Conservation (phyloP, 805 yeast species). For the Candida glaebosa region DNA sequence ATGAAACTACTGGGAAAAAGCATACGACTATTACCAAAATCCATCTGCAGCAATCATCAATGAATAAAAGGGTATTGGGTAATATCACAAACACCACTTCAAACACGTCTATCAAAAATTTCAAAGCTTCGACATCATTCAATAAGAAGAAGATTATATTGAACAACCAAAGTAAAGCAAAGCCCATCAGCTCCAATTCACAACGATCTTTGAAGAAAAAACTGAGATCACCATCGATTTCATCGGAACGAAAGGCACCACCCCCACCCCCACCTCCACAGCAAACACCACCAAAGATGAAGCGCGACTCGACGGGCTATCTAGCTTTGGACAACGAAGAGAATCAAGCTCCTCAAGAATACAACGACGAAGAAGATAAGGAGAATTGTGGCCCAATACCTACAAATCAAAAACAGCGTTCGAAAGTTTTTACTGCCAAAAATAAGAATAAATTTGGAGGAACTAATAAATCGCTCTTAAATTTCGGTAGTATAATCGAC, state of each 20-base stretch:
- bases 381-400: not conserved
- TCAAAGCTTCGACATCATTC: constrained; percentile 38
- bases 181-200: constrained; percentile 11
- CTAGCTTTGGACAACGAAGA: constrained; percentile 11
- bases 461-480: constrained; percentile 22
- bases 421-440: constrained; percentile 1
- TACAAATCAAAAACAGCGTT: not conserved
- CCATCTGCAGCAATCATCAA: constrained; percentile 13
- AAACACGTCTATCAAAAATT: constrained; percentile 16
- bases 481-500: constrained; percentile 30
- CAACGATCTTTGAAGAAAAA: constrained; percentile 8
- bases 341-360: not conserved
- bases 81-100: constrained; percentile 31
- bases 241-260: constrained; percentile 1
- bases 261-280: constrained; percentile 7
- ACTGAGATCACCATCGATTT: constrained; percentile 5
- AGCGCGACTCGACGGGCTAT: constrained; percentile 16
- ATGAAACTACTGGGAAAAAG: constrained; percentile 23
- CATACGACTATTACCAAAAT: constrained; percentile 20
- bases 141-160: constrained; percentile 30
- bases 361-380: constrained; percentile 2
- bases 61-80: constrained; percentile 21
- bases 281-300: constrained; percentile 16
- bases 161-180: constrained; percentile 22
- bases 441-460: constrained; percentile 9